Base-by-base conservation (phyloP, 768 basidiomycete genomes). In the Trametes maxima region DNA sequence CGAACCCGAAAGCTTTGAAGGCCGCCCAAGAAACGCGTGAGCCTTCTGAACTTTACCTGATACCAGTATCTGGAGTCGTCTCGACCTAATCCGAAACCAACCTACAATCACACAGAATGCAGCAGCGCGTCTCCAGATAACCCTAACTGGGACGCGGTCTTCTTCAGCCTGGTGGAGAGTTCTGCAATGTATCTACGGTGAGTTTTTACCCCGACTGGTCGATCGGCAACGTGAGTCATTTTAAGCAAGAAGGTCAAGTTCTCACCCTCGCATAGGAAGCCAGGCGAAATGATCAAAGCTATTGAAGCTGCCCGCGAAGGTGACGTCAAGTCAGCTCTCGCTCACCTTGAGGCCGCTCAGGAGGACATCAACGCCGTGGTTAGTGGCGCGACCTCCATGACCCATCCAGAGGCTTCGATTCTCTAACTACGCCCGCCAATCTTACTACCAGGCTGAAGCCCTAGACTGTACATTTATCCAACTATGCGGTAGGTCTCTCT, bases 81-180 rank as follows among this genome's bases (percentile, higher is more conserved):
- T 42, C n/a, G 28, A 33, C 28, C 28, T 42, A 13, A 42, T 42
- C 14, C 14, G 40, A n/a, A 42, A 42, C 40, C 12, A 13, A 42
- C 40, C 40, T 13, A 13, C n/a, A 42, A n/a, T 42, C n/a, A n/a
- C n/a, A n/a, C n/a, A 55, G 54, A 55, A 43, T 43, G 39, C 43
- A 45, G 5, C 16, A 55, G 54, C 43, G 10, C 39, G 10, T 24
- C 39, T 25, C 19, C 54, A 7, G 54, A 55, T 28, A 22, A 13
- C 13, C 54, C 54, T 21, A 55, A 45, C 28, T 55, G 54, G 54
- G 54, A 44, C 24, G 25, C 39, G 22, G 54, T 55, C 21, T 33
- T 55, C 40, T 45, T 55, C 54, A 43, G 21, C 42, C 42, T 55
- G n/a, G 33, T 55, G 40, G 54, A 55, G 43, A 55, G 54, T 25